A percentile compares a stretch with the other conserved stretches of the same genome.
Evolutionary conservation across 108 stramenopile species (phyloP).

Genomic region (Cylindrotheca closterium): DNA sequence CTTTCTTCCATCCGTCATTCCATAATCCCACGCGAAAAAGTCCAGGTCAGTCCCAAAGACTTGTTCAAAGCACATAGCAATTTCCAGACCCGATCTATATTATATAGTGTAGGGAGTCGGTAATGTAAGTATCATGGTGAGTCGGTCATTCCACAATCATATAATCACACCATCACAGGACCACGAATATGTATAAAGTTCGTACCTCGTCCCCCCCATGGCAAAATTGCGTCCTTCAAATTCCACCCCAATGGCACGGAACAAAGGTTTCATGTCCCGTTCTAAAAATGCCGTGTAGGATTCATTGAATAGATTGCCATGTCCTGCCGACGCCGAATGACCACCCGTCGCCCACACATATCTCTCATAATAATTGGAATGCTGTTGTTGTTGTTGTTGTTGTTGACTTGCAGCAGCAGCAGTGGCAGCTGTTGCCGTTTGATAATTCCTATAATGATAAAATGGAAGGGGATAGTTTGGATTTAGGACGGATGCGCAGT

Average conservation of each 20-base stretch:
- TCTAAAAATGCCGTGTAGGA: constrained; percentile 67
- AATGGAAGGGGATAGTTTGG: background rate
- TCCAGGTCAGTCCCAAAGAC: constrained; percentile 73
- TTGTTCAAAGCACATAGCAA: constrained; percentile 59
- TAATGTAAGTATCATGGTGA: background rate
- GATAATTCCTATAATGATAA: background rate
- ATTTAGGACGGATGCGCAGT: background rate
- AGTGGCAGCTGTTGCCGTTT: background rate
- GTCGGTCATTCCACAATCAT: background rate
- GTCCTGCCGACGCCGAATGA: constrained; percentile 80
- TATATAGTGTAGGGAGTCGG: background rate
- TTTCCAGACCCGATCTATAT: constrained; percentile 36
- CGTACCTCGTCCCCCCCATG: constrained; percentile 57
- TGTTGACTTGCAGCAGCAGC: background rate
- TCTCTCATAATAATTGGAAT: background rate
- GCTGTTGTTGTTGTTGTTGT: background rate
- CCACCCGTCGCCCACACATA: constrained; percentile 72
- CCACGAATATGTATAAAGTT: background rate
- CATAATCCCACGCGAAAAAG: constrained; percentile 63
- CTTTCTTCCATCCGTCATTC: constrained; percentile 45
- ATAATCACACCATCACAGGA: background rate
- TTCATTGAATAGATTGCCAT: constrained; percentile 75
- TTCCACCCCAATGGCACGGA: constrained; percentile 57
- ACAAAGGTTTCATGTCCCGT: constrained; percentile 38
- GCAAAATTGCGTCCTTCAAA: constrained; percentile 70